Conservation (phyloP, 2,329 filamentous ascomycete species). For the Didymosphaeria variabile region DNA sequence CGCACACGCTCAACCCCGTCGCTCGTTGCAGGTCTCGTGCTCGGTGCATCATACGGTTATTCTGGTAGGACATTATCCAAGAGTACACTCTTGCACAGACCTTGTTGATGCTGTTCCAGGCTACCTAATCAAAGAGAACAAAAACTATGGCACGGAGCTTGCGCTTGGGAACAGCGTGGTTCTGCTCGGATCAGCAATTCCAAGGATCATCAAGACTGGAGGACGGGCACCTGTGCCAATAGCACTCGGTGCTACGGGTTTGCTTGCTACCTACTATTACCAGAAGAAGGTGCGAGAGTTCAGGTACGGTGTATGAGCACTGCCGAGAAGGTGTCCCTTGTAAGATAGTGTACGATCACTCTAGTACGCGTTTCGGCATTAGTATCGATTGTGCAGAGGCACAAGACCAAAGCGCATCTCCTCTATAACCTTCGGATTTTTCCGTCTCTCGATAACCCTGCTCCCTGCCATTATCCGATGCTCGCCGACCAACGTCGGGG, state of each 20-base stretch:
- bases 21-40: conserved; percentile 37
- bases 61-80: conserved; percentile 26
- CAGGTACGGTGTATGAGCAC: conserved; percentile 35
- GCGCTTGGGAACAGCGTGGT: conserved; percentile 38
- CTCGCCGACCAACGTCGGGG: background rate
- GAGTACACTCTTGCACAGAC: background rate
- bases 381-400: background rate
- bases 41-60: conserved; percentile 38
- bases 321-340: background rate
- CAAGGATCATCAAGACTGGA: conserved; percentile 38
- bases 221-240: conserved; percentile 39
- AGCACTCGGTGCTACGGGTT: conserved; percentile 35
- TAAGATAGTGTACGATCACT: background rate
- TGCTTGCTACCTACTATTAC: conserved; percentile 38
- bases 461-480: background rate
- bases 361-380: background rate
- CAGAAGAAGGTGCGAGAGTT: conserved; percentile 44
- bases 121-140: conserved; percentile 40
- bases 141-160: conserved; percentile 41
- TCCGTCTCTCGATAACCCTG: background rate
- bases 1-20: conserved; percentile 40
- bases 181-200: conserved; percentile 35
- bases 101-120: conserved; percentile 17
- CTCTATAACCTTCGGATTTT: background rate
- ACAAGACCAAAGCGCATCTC: background rate